phyloP scores from a whole-genome alignment of 495 filamentous ascomycete genomes.

The Pseudoneurospora amorphoporcata region DNA sequence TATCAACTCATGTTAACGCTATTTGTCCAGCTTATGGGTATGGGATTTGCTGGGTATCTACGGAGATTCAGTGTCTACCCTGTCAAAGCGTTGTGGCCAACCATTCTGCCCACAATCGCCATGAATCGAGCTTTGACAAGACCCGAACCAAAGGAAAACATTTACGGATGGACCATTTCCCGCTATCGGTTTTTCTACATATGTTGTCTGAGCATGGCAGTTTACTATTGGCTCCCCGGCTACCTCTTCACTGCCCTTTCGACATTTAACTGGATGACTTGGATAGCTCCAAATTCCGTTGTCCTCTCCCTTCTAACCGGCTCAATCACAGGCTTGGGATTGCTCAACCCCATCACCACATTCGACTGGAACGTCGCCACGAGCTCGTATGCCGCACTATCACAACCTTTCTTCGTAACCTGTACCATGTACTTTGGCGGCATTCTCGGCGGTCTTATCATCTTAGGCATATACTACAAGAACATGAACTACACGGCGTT shows the following conservation, averaged over 20 bases:
- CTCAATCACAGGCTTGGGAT: slow-evolving; percentile 15
- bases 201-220: slow-evolving; percentile 17
- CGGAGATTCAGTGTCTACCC: slow-evolving; percentile 40
- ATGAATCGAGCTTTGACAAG: slow-evolving; percentile 23
- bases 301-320: slow-evolving; percentile 23
- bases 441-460: slow-evolving; percentile 26
- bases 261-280: slow-evolving; percentile 33
- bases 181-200: slow-evolving; percentile 30
- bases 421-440: slow-evolving; percentile 20
- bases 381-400: slow-evolving; percentile 20
- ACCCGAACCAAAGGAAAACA: slow-evolving; percentile 15
- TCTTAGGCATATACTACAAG: slow-evolving; percentile 42
- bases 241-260: slow-evolving; percentile 27
- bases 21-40: slow-evolving; percentile 34
- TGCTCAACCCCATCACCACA: slow-evolving; percentile 24
- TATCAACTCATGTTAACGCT: slow-evolving; percentile 31
- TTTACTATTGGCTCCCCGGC: slow-evolving; percentile 30
- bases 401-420: slow-evolving; percentile 24
- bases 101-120: slow-evolving; percentile 19
- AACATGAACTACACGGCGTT: slow-evolving; percentile 40
- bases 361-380: slow-evolving; percentile 28
- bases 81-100: slow-evolving; percentile 22
- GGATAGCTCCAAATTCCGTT: slow-evolving; percentile 27
- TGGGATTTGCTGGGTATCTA: slow-evolving; percentile 36
- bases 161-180: slow-evolving; percentile 29